Conservation (phyloP, 1,284 basidiomycete species). For the Volvariella surrecta region DNA sequence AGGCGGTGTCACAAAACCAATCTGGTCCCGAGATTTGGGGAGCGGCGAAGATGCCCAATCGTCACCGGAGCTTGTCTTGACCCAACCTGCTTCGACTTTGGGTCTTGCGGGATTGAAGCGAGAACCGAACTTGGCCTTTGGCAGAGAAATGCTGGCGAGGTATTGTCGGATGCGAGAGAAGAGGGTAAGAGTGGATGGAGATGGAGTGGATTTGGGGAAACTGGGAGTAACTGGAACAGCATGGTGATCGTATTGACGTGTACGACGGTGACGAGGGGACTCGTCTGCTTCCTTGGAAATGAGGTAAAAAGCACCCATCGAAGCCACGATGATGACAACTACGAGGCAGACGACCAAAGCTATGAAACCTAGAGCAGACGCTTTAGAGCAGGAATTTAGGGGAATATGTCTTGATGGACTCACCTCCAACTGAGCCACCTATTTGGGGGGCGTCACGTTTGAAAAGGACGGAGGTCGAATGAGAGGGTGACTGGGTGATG, state of each 20-base stretch:
- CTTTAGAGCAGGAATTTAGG: not conserved
- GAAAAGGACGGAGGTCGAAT: not conserved
- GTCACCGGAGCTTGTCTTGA: not conserved
- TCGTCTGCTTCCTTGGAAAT: not conserved
- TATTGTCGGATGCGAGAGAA: not conserved
- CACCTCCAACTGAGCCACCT: conserved; percentile 6
- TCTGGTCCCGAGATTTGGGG: not conserved
- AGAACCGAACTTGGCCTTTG: not conserved
- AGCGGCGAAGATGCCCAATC: not conserved
- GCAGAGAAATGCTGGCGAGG: not conserved
- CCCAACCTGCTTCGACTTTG: not conserved
- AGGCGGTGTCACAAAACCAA: not conserved
- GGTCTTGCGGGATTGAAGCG: not conserved
- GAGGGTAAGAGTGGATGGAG: not conserved
- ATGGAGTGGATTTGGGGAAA: conserved; percentile 1
- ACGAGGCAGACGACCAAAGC: conserved; percentile 5
- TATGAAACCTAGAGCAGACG: conserved; percentile 5
- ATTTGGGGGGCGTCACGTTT: conserved; percentile 4
- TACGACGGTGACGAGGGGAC: not conserved
- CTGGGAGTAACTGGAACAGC: not conserved
- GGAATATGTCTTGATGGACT: not conserved
- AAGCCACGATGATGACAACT: conserved; percentile 2
- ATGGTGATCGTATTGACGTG: conserved; percentile 1
- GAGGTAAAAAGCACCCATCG: conserved; percentile 3
- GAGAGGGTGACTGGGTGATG: too few relatives aligned